Conservation (phyloP, 2,329 filamentous ascomycete species). For the Capronia americana region DNA sequence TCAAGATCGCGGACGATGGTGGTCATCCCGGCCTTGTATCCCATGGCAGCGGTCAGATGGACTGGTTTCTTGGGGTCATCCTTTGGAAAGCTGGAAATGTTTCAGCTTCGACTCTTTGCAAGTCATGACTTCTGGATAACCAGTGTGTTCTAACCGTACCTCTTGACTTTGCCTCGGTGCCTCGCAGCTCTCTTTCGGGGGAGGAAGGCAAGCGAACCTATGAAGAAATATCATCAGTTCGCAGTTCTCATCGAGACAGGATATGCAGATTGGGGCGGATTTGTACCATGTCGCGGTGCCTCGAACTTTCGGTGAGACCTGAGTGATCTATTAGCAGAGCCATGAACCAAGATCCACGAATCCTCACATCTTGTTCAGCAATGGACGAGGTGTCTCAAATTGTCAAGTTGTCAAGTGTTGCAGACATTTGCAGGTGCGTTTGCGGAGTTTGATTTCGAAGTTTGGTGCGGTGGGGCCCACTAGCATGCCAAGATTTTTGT, state of each 20-base stretch:
- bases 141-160: conserved; percentile 61
- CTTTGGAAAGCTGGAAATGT: conserved; percentile 84
- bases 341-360: not conserved
- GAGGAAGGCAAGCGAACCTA: conserved; percentile 79
- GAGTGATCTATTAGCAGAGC: conserved; percentile 16
- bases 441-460: conserved; percentile 5
- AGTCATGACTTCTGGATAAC: conserved; percentile 41
- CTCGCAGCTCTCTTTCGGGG: conserved; percentile 91
- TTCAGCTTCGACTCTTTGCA: conserved; percentile 39
- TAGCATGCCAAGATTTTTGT: conserved; percentile 12
- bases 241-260: conserved; percentile 14
- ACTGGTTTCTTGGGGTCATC: conserved; percentile 99
- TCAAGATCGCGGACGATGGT: conserved; percentile 99
- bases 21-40: conserved; percentile 99
- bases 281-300: conserved; percentile 88
- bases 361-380: conserved; percentile 30
- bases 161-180: conserved; percentile 98
- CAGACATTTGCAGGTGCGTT: not conserved
- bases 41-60: conserved; percentile 96
- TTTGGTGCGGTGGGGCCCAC: conserved; percentile 1
- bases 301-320: conserved; percentile 72
- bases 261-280: conserved; percentile 42
- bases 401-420: conserved; percentile 18
- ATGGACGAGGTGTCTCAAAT: conserved; percentile 22
- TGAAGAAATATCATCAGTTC: conserved; percentile 40